These are phyloP conservation scores for Juglanconis juglandina DNA, from an alignment of 2,329 filamentous ascomycete species.

Conservation along the genomic window DNA sequence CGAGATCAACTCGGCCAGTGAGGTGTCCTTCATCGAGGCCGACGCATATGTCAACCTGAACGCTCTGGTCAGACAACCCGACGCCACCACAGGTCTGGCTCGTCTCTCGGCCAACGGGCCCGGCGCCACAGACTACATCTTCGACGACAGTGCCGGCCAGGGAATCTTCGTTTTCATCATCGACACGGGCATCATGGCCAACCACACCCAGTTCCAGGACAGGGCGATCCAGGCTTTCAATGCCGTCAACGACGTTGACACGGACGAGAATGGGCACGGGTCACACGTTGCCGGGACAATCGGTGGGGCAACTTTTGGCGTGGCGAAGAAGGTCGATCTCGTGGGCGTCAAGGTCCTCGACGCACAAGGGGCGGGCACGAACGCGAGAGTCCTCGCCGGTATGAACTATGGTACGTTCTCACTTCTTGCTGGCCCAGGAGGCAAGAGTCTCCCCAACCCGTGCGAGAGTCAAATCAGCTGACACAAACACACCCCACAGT, in stretches of 20 bases:
- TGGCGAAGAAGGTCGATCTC: constrained; percentile 55
- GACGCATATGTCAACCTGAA: constrained; percentile 44
- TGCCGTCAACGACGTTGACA: constrained; percentile 46
- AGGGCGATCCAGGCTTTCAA: constrained; percentile 53
- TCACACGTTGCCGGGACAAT: constrained; percentile 63
- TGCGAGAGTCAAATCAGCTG: background rate
- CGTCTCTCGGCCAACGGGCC: constrained; percentile 46
- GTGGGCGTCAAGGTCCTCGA: constrained; percentile 62
- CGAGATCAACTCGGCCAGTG: constrained; percentile 43
- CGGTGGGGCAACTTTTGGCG: constrained; percentile 57
- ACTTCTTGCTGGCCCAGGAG: background rate
- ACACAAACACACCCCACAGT: constrained; percentile 27
- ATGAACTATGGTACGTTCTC: constrained; percentile 46
- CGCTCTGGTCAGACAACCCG: constrained; percentile 46
- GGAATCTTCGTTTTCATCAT: constrained; percentile 62
- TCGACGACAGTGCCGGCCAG: constrained; percentile 49
- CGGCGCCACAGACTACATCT: constrained; percentile 41
- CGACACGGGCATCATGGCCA: constrained; percentile 59
- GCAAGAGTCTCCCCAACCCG: background rate
- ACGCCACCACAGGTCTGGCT: constrained; percentile 51
- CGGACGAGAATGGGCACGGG: constrained; percentile 61
- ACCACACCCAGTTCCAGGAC: constrained; percentile 55
- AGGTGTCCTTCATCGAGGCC: constrained; percentile 42
- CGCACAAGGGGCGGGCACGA: constrained; percentile 44
- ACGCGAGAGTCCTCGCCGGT: constrained; percentile 54